phyloP scores from a whole-genome alignment of 2,329 filamentous ascomycete genomes.

The Allantophomopsis cytisporea region DNA sequence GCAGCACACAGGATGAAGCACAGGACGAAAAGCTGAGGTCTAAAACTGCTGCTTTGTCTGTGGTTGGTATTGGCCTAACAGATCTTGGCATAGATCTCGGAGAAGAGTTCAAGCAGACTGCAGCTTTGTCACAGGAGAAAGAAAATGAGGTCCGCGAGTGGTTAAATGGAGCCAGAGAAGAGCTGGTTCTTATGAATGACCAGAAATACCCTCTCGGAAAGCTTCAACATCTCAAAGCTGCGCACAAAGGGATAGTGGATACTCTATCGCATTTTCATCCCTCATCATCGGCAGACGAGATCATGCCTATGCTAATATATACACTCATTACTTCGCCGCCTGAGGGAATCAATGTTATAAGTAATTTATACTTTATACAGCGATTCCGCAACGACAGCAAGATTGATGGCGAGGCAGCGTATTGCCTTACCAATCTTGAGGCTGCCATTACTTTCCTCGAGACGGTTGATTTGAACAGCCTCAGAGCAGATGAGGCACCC shows the following conservation, averaged over 20 bases:
- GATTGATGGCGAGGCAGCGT: conserved; percentile 86
- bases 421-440: conserved; percentile 92
- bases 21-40: conserved; percentile 90
- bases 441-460: conserved; percentile 90
- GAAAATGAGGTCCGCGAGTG: conserved; percentile 57
- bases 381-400: conserved; percentile 76
- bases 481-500: conserved; percentile 66
- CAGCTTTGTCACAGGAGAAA: conserved; percentile 43
- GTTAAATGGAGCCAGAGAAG: conserved; percentile 56
- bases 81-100: conserved; percentile 73
- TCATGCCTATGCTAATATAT: conserved; percentile 93
- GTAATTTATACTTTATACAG: conserved; percentile 91
- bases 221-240: conserved; percentile 72
- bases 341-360: conserved; percentile 77
- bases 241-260: conserved; percentile 91
- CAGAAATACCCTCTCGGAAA: conserved; percentile 85
- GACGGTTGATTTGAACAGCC: conserved; percentile 82
- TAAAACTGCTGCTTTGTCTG: conserved; percentile 74
- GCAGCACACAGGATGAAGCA: conserved; percentile 84
- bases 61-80: conserved; percentile 82
- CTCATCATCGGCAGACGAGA: conserved; percentile 89
- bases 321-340: conserved; percentile 83
- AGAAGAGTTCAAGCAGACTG: conserved; percentile 34
- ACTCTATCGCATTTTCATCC: conserved; percentile 55
- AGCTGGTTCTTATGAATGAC: conserved; percentile 71